Evolutionary conservation across 2,329 filamentous ascomycete species (phyloP).

Genomic region (Aphanoascus verrucosus): DNA sequence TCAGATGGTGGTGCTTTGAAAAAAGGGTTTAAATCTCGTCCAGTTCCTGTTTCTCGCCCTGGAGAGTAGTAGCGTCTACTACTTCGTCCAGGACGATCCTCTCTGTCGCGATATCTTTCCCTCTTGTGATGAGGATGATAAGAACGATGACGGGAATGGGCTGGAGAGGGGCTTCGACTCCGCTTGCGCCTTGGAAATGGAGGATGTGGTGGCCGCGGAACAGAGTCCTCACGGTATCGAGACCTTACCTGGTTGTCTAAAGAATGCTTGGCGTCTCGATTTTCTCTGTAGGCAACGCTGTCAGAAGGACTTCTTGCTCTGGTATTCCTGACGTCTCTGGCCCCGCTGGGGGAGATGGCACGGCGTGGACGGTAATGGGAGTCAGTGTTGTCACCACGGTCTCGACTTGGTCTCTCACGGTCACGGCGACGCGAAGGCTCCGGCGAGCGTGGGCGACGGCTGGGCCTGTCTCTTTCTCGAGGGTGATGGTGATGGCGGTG

Average conservation of each 20-base stretch:
- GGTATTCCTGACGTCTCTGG: constrained; percentile 19
- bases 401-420: constrained; percentile 23
- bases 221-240: constrained; percentile 23
- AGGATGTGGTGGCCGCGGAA: constrained; percentile 13
- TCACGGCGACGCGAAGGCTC: constrained; percentile 26
- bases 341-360: constrained; percentile 14
- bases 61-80: constrained; percentile 28
- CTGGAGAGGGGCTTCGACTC: constrained; percentile 33
- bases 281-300: constrained; percentile 14
- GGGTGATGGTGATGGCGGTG: constrained; percentile 26
- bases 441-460: constrained; percentile 33
- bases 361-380: constrained; percentile 22
- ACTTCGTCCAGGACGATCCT: constrained; percentile 28
- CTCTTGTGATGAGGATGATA: constrained; percentile 23
- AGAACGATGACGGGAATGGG: constrained; percentile 23
- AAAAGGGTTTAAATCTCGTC: constrained; percentile 21
- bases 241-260: constrained; percentile 18
- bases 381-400: constrained; percentile 22
- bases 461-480: constrained; percentile 20
- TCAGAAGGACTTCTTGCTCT: constrained; percentile 18
- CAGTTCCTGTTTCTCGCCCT: constrained; percentile 25
- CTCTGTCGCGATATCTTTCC: constrained; percentile 29
- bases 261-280: constrained; percentile 18
- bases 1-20: constrained; percentile 18
- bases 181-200: constrained; percentile 30